Evolutionary conservation across 768 basidiomycete genomes (phyloP), one percentile per base, ranked within the genome.

Genomic region (Leccinellum albellum): DNA sequence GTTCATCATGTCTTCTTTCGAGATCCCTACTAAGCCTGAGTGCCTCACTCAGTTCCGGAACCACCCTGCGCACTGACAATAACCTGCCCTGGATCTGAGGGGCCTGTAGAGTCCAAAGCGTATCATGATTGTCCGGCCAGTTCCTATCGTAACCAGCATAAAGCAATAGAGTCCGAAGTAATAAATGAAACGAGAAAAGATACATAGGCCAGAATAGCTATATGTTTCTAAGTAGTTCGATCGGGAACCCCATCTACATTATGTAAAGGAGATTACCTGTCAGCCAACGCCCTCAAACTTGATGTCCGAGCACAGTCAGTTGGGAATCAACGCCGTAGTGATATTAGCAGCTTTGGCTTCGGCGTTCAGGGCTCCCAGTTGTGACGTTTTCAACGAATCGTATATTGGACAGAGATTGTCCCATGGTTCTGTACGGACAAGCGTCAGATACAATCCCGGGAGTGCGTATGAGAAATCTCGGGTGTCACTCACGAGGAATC

Each of bases 331-430:
- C n/a, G n/a, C n/a, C n/a, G n/a, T n/a, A n/a, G n/a, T n/a, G n/a
- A n/a, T n/a, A n/a, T n/a, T n/a, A n/a, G n/a, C n/a, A n/a, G n/a
- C n/a, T n/a, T n/a, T n/a, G n/a, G n/a, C n/a, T n/a, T n/a, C n/a
- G n/a, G n/a, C n/a, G n/a, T n/a, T n/a, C n/a, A n/a, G n/a, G n/a
- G n/a, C n/a, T n/a, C n/a, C n/a, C n/a, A n/a, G n/a, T n/a, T n/a
- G n/a, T n/a, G n/a, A n/a, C n/a, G n/a, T n/a, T n/a, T n/a, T n/a
- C 13, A 65, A 51, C 10, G 69, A 57, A 24, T 70, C 8, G 32
- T 40, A 70, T 31, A 20, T 55, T 1, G 70, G 70, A 33, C 70
- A 72, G 31, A 70, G 53, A 1, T 66, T 8, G 29, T 62, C 58
- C 69, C 69, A 70, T 15, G 70, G 50, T 37, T 51, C 69, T 72